Evolutionary conservation across 176 grass and related monocot species (phyloP), one percentile per base, ranked within the genome.

Genomic region (Echinochloa phyllopogon): DNA sequence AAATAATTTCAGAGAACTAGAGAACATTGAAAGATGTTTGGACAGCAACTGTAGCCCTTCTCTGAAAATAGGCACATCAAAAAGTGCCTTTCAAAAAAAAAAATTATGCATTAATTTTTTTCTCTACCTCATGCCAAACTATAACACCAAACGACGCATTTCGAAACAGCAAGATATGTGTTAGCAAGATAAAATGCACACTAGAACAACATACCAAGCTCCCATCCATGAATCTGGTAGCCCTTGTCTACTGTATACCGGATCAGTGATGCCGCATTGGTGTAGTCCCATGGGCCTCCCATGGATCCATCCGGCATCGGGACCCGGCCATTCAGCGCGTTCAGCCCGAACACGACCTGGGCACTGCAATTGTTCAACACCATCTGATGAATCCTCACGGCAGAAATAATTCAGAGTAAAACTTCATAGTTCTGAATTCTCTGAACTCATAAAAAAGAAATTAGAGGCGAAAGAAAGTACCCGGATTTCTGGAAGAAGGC

Each of bases 141-240:
- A 29, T 49, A 20, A 4, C 5, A 36, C 59, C 5, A 18, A 48
- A 11, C 13, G 69, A 58, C 37, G n/a, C 50, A 76, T 75, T 55
- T 58, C 20, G 65, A 4, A 24, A n/a, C 12, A 64, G n/a, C n/a
- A n/a, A n/a, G 29, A 33, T 33, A 58, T 7, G n/a, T 10, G 24
- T 1, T 57, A 53, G 0, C 14, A 64, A 72, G 1, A 27, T 13
- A 44, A 48, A 42, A 63, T 45, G 24, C 63, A 37, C 48, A 45
- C 42, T 48, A 62, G 53, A 69, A 70, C 40, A 25, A 82, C 79
- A 72, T 85, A 99, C 96, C 96, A 41, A 99, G 89, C 74, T 99
- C 94, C 94, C 96, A 99, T 33, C 94, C 96, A 89, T 99, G 75
- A 51, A 99, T 96, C 0, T 29, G 42, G 48, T 99, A 96, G 29